phyloP scores from a whole-genome alignment of 352 stramenopile species.

The Phytophthora megakarya region DNA sequence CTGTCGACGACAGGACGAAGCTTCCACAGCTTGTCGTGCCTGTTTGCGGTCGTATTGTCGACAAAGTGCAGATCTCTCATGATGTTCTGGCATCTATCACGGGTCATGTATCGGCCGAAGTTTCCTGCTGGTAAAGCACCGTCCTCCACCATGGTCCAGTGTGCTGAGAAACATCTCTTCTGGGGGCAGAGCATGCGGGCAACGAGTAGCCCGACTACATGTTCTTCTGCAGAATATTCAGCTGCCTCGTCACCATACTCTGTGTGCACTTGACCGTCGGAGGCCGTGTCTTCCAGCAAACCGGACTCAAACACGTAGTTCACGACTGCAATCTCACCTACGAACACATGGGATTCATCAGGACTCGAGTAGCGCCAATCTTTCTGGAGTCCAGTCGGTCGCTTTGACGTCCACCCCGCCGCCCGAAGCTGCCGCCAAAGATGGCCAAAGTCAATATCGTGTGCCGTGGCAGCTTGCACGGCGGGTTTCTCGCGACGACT shows the following conservation, averaged over 20 bases:
- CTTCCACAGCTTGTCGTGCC: too few species aligned
- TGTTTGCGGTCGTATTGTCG: too few species aligned
- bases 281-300: slow-evolving; percentile 12
- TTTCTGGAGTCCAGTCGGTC: neutral
- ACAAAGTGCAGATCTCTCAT: too few species aligned
- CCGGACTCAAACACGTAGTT: slow-evolving; percentile 6
- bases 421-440: neutral
- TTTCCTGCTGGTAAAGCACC: slow-evolving; percentile 12
- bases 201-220: slow-evolving; percentile 29
- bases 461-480: neutral
- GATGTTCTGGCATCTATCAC: too few species aligned
- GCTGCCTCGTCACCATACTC: neutral
- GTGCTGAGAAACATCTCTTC: slow-evolving; percentile 15
- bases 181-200: slow-evolving; percentile 29
- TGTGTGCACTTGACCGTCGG: too few species aligned
- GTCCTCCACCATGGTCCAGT: slow-evolving; percentile 28
- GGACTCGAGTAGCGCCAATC: slow-evolving; percentile 16
- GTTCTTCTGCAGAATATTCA: slow-evolving; percentile 5
- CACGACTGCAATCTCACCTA: slow-evolving; percentile 16
- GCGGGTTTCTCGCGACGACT: too few species aligned
- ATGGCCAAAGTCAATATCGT: slow-evolving; percentile 8
- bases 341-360: neutral
- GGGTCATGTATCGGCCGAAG: slow-evolving; percentile 8
- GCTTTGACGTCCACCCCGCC: neutral
- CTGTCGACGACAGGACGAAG: too few species aligned